Percentiles rank a stretch among this genome's conserved stretches.
Evolutionary conservation across 2,329 filamentous ascomycete species (phyloP).

Genomic region (Calonectria naviculata): DNA sequence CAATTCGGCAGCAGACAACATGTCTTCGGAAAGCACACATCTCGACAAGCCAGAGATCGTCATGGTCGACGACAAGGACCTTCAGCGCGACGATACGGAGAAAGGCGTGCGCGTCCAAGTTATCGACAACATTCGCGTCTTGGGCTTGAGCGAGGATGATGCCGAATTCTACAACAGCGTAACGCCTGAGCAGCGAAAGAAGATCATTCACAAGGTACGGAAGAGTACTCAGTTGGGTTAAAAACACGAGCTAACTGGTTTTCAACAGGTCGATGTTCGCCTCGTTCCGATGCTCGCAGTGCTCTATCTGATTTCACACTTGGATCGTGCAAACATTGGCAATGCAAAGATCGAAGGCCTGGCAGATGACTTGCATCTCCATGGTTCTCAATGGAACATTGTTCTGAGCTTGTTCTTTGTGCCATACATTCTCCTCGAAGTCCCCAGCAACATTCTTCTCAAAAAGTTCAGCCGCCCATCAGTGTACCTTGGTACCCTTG

Average conservation of each 20-base stretch:
- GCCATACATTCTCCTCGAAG: background rate
- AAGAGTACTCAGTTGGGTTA: background rate
- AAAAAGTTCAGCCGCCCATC: constrained; percentile 70
- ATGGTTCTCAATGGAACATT: background rate
- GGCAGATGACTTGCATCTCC: background rate
- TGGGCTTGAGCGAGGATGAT: constrained; percentile 43
- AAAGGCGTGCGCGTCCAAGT: constrained; percentile 32
- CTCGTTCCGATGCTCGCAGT: constrained; percentile 63
- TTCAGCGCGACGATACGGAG: constrained; percentile 15
- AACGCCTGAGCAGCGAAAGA: constrained; percentile 35
- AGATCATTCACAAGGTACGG: constrained; percentile 39
- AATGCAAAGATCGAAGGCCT: constrained; percentile 10
- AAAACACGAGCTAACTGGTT: background rate
- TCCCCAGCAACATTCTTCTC: constrained; percentile 71
- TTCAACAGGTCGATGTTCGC: constrained; percentile 31
- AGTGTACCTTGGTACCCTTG: constrained; percentile 73
- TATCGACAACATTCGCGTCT: constrained; percentile 43
- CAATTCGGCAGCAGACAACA: background rate
- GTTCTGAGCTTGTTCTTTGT: constrained; percentile 1
- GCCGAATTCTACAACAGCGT: constrained; percentile 41
- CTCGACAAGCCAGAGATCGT: constrained; percentile 37
- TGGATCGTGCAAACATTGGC: constrained; percentile 63
- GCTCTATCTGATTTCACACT: constrained; percentile 66
- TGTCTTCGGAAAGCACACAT: constrained; percentile 2
- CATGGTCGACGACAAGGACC: constrained; percentile 33